Conservation (phyloP, 75 land plant species). For the Cunninghamia lanceolata region DNA sequence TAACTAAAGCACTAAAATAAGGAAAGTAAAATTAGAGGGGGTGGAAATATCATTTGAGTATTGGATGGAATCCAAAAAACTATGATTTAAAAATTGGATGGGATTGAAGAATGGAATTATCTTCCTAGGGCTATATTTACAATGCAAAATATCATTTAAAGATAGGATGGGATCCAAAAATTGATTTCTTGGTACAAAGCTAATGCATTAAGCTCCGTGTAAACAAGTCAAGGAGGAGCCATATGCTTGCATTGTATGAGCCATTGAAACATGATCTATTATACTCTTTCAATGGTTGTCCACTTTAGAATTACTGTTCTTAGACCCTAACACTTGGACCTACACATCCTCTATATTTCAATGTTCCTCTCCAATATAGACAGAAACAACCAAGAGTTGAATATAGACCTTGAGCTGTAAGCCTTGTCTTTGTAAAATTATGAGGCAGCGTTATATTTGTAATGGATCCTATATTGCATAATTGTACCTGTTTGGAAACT, state of each 20-base stretch:
- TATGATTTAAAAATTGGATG: neutral
- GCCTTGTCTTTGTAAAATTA: neutral
- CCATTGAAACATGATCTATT: neutral
- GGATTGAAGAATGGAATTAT: neutral
- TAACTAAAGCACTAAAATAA: neutral
- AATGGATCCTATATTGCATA: neutral
- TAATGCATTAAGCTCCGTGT: neutral
- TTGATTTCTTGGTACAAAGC: neutral
- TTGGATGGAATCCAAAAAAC: neutral
- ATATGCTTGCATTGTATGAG: neutral
- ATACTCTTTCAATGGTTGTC: neutral
- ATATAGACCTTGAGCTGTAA: neutral
- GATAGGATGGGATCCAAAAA: neutral
- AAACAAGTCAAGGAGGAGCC: neutral
- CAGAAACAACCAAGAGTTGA: neutral
- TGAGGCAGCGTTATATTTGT: neutral
- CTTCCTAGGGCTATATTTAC: no score
- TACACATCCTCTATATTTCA: no score
- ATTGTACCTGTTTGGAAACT: neutral
- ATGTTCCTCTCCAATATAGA: no score
- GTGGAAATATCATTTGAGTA: neutral
- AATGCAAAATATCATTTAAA: no score
- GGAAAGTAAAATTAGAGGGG: neutral
- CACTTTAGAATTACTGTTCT: no score
- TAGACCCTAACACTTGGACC: neutral